These are phyloP conservation scores for Graphilbum fragrans DNA, from an alignment of 2,329 filamentous ascomycete species.

Conservation along the genomic window DNA sequence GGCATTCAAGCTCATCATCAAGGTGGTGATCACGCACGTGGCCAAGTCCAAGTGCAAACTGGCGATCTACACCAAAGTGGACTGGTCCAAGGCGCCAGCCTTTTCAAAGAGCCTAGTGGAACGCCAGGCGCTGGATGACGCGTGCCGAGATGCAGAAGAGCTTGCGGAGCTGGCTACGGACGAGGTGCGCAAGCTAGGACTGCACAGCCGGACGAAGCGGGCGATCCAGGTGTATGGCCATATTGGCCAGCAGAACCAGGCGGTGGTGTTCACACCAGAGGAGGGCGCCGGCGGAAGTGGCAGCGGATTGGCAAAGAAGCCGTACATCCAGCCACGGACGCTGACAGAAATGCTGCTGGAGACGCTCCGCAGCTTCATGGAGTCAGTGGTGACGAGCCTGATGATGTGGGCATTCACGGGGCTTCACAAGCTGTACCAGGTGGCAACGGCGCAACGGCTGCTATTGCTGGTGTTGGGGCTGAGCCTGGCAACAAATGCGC, in stretches of 20 bases:
- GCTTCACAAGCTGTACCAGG: constrained; percentile 52
- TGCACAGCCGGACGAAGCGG: constrained; percentile 62
- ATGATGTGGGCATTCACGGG: constrained; percentile 65
- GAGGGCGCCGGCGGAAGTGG: constrained; percentile 1
- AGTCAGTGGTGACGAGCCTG: constrained; percentile 63
- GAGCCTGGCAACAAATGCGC: constrained; percentile 61
- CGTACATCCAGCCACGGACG: constrained; percentile 48
- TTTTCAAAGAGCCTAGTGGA: constrained; percentile 51
- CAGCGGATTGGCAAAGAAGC: constrained; percentile 26
- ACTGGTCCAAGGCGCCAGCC: constrained; percentile 62
- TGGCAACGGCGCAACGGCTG: constrained; percentile 60
- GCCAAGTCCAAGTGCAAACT: constrained; percentile 89
- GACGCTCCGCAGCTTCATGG: constrained; percentile 56
- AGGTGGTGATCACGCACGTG: constrained; percentile 87
- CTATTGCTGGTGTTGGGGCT: constrained; percentile 56
- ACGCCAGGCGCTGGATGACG: constrained; percentile 63
- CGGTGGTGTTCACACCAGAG: constrained; percentile 46
- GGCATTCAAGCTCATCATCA: constrained; percentile 72
- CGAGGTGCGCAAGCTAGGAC: constrained; percentile 62
- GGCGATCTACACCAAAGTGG: constrained; percentile 75
- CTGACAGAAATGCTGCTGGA: constrained; percentile 62
- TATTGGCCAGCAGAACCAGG: constrained; percentile 56
- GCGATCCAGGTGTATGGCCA: constrained; percentile 71
- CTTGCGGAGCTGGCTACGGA: constrained; percentile 65
- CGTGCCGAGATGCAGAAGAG: constrained; percentile 59